A percentile compares a stretch with the other conserved stretches of the same genome.
phyloP scores from a whole-genome alignment of 2,329 filamentous ascomycete genomes.

The Colletotrichum ledebouriae region DNA sequence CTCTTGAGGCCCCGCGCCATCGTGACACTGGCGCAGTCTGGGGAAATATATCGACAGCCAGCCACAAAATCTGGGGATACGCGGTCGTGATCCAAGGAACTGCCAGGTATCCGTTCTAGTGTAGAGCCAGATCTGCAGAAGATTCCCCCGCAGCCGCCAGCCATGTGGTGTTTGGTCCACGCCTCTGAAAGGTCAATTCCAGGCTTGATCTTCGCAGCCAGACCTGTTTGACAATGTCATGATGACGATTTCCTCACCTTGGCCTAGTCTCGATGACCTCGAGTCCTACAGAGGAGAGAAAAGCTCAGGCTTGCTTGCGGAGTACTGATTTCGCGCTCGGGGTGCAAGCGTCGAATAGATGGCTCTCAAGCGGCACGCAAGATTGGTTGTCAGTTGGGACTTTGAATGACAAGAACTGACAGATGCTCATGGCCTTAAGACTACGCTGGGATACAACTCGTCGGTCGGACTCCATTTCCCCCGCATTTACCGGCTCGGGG shows the following conservation, averaged over 20 bases:
- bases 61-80: constrained; percentile 32
- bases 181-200: constrained; percentile 2
- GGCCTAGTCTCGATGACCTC: constrained; percentile 3
- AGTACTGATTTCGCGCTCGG: no score
- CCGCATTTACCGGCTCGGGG: constrained; percentile 14
- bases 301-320: no score
- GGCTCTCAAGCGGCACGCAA: no score
- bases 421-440: not conserved
- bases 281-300: not conserved
- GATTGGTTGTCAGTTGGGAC: not conserved
- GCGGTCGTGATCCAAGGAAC: not conserved
- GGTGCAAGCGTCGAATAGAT: no score
- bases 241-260: constrained; percentile 29
- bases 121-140: constrained; percentile 5
- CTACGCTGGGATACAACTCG: constrained; percentile 1
- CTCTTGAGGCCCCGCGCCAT: not conserved
- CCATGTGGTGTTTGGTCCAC: constrained; percentile 33
- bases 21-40: constrained; percentile 21
- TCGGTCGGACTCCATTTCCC: constrained; percentile 18
- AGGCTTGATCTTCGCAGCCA: constrained; percentile 23
- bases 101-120: constrained; percentile 20
- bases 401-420: constrained; percentile 6
- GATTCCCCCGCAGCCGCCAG: no score
- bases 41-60: constrained; percentile 29
- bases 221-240: constrained; percentile 29